These are phyloP conservation scores for Solanum commersonii DNA, from an alignment of 257 asterid genomes.

Conservation along the genomic window DNA sequence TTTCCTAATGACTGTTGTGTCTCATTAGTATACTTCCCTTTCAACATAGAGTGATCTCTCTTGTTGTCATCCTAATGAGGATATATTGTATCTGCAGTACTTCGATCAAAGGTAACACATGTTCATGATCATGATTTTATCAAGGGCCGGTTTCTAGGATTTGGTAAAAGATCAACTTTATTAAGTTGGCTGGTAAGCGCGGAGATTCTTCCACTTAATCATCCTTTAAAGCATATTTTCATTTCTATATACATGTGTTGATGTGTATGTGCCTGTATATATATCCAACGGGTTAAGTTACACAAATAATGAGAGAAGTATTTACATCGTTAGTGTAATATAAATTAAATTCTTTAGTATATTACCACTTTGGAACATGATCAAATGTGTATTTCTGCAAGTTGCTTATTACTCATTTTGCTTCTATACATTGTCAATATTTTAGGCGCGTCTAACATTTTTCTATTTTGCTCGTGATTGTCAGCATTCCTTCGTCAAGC, in stretches of 20 bases:
- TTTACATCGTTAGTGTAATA: neutral
- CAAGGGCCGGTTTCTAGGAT: slow-evolving; percentile 31
- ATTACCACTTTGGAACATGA: neutral
- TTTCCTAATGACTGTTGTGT: neutral
- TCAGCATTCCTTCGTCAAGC: slow-evolving; percentile 27
- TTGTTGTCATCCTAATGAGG: neutral
- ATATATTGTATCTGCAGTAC: neutral
- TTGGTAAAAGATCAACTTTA: slow-evolving; percentile 18
- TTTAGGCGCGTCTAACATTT: neutral
- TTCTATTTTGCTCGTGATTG: neutral
- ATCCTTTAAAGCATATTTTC: neutral
- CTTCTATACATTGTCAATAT: neutral
- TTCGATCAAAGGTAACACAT: neutral
- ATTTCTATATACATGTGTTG: neutral
- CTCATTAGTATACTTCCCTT: neutral
- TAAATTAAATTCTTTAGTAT: neutral
- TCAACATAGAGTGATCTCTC: neutral
- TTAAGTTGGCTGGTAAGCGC: slow-evolving; percentile 58
- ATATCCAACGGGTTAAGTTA: neutral
- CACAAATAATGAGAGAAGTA: neutral
- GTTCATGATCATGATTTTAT: slow-evolving; percentile 37
- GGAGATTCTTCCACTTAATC: neutral
- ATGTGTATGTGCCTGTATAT: neutral
- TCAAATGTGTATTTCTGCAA: neutral
- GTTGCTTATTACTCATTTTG: neutral